phyloP scores from a whole-genome alignment of 2,329 filamentous ascomycete species.

The Capronia epimyces region DNA sequence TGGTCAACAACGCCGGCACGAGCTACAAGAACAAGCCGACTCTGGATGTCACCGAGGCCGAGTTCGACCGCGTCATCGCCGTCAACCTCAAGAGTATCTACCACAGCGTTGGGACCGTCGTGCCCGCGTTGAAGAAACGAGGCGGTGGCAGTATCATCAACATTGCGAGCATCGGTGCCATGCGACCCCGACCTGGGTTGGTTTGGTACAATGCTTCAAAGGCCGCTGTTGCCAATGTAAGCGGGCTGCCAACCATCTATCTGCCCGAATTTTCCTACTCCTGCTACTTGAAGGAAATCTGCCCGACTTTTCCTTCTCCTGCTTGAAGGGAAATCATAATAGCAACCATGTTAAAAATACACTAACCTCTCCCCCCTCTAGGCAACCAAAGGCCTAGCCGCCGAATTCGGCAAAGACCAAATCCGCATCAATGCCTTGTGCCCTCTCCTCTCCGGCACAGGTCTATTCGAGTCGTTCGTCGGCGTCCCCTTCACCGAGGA shows the following conservation, averaged over 20 bases:
- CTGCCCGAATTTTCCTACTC: too few relatives aligned
- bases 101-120: constrained; percentile 33
- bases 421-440: constrained; percentile 52
- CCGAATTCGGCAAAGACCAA: constrained; percentile 45
- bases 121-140: constrained; percentile 37
- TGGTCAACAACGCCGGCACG: constrained; percentile 29
- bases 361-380: constrained; percentile 1
- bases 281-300: too few relatives aligned
- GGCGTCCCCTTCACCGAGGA: constrained; percentile 43
- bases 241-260: too few relatives aligned
- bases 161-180: constrained; percentile 41
- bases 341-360: too few relatives aligned
- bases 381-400: constrained; percentile 54
- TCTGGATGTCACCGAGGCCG: constrained; percentile 35
- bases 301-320: too few relatives aligned
- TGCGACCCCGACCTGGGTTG: constrained; percentile 39
- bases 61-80: constrained; percentile 42
- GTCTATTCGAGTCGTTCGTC: constrained; percentile 46
- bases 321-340: too few relatives aligned
- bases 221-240: constrained; percentile 42
- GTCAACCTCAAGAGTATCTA: constrained; percentile 44
- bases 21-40: constrained; percentile 41
- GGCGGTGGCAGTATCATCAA: constrained; percentile 44
- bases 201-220: constrained; percentile 46
- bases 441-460: constrained; percentile 62